Conservation (phyloP, 2,329 filamentous ascomycete species). For the Leptographium procerum region DNA sequence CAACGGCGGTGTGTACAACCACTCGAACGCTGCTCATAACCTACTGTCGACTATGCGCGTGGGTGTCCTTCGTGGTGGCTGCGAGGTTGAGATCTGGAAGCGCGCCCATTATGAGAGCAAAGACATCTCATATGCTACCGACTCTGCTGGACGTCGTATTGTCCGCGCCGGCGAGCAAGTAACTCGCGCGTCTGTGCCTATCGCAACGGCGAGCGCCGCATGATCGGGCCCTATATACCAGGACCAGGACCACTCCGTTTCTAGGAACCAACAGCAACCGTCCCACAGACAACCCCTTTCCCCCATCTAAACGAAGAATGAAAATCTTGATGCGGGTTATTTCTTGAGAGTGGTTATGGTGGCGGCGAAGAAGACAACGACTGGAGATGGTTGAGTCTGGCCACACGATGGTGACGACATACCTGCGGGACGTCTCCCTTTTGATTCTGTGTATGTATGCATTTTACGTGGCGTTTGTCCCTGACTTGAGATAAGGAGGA, state of each 20-base stretch:
- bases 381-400: background rate
- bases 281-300: background rate
- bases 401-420: background rate
- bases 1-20: slow-evolving; percentile 83
- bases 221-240: slow-evolving; percentile 27
- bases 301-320: background rate
- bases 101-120: slow-evolving; percentile 74
- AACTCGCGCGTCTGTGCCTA: slow-evolving; percentile 70
- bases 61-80: slow-evolving; percentile 74
- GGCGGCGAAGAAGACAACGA: background rate
- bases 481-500: background rate
- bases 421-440: background rate
- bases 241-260: too few species aligned
- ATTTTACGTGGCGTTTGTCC: background rate
- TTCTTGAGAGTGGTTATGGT: background rate
- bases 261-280: background rate
- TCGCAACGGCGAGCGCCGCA: slow-evolving; percentile 74
- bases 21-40: slow-evolving; percentile 86
- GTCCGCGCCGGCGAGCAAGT: slow-evolving; percentile 77
- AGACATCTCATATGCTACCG: slow-evolving; percentile 68
- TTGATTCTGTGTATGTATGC: background rate
- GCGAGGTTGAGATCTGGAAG: slow-evolving; percentile 91
- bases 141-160: slow-evolving; percentile 70
- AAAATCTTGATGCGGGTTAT: background rate
- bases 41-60: slow-evolving; percentile 79